Conservation (phyloP, 768 basidiomycete species). For the Suillus cothurnatus region DNA sequence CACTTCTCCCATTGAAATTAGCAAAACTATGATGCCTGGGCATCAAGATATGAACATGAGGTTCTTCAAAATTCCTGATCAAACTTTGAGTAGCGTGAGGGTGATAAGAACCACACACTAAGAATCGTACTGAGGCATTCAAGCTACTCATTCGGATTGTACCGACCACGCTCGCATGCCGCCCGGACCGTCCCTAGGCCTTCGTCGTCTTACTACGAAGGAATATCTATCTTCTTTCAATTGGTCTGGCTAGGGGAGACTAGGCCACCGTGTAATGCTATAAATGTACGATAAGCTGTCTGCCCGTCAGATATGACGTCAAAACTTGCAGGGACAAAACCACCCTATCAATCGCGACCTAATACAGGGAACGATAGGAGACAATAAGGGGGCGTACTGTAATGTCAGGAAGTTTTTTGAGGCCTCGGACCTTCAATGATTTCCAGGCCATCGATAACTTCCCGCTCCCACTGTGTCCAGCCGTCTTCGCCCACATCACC, state of each 20-base stretch:
- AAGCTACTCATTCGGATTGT: slow-evolving; percentile 4
- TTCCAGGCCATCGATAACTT: slow-evolving; percentile 69
- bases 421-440: slow-evolving; percentile 43
- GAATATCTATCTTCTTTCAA: not conserved
- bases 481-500: slow-evolving; percentile 68
- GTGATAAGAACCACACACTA: slow-evolving; percentile 6
- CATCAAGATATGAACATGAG: not conserved
- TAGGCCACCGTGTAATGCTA: not conserved
- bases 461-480: slow-evolving; percentile 80
- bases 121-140: not conserved
- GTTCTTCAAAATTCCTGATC: not conserved
- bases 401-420: slow-evolving; percentile 10
- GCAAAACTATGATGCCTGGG: not conserved
- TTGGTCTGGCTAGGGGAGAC: not conserved
- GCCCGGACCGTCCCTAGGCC: not conserved
- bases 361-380: not conserved
- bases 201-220: not conserved
- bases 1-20: not conserved
- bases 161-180: not conserved
- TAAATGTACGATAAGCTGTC: slow-evolving; percentile 3
- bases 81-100: slow-evolving; percentile 3
- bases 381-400: not conserved
- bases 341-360: not conserved
- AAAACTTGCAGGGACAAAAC: not conserved
- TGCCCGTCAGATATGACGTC: not conserved